These are phyloP conservation scores for Fusarium setosum DNA, from an alignment of 2,329 filamentous ascomycete genomes.

Conservation along the genomic window DNA sequence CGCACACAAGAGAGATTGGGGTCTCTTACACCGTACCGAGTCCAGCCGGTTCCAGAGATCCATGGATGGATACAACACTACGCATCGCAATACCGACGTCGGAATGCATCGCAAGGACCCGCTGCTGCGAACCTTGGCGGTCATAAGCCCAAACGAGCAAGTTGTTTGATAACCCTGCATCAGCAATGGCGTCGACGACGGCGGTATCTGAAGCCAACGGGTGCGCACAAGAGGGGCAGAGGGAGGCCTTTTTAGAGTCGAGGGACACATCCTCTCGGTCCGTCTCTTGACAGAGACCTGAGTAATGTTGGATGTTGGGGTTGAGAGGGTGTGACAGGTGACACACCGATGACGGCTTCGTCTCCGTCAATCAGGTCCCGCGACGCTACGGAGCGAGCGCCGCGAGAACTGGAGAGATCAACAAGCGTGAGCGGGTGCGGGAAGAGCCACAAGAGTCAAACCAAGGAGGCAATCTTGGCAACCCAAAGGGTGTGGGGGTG, in stretches of 20 bases:
- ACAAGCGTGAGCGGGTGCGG: conserved; percentile 23
- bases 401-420: conserved; percentile 28
- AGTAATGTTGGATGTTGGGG: neutral
- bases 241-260: neutral
- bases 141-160: conserved; percentile 17
- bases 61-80: conserved; percentile 1
- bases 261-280: conserved; percentile 4
- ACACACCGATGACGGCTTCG: conserved; percentile 29
- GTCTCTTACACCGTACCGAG: conserved; percentile 2
- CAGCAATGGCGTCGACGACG: conserved; percentile 18
- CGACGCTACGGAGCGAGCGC: conserved; percentile 32
- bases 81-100: conserved; percentile 2
- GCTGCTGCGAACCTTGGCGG: conserved; percentile 12
- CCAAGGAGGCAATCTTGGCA: conserved; percentile 28
- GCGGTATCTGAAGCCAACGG: conserved; percentile 15
- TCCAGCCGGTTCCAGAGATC: conserved; percentile 19
- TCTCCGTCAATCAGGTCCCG: conserved; percentile 29
- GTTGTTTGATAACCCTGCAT: conserved; percentile 23
- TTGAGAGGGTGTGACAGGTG: conserved; percentile 4
- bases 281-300: neutral
- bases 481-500: conserved; percentile 33
- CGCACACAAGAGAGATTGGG: conserved; percentile 12
- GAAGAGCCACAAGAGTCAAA: conserved; percentile 28
- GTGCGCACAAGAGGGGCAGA: neutral
- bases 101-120: conserved; percentile 5